Evolutionary conservation across 108 stramenopile genomes (phyloP).

Genomic region (Seminavis robusta): DNA sequence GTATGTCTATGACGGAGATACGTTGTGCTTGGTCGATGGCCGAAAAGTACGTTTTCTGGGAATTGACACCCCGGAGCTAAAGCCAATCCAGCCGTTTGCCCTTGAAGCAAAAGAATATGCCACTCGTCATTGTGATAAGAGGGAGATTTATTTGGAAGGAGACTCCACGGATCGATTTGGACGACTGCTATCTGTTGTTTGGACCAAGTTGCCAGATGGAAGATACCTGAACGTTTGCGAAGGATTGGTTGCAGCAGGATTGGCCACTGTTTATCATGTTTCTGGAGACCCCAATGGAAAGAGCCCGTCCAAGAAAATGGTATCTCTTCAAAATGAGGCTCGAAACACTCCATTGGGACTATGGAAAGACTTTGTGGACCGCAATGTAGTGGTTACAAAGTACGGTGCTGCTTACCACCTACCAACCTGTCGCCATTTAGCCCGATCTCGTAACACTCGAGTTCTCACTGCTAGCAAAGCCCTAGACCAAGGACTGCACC

Average conservation of each 20-base stretch:
- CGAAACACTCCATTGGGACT: slow-evolving; percentile 15
- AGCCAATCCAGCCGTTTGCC: slow-evolving; percentile 60
- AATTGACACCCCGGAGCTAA: slow-evolving; percentile 73
- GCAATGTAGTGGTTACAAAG: slow-evolving; percentile 32
- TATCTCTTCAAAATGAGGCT: slow-evolving; percentile 47
- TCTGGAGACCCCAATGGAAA: no score
- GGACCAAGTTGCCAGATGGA: slow-evolving; percentile 20
- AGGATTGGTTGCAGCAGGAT: slow-evolving; percentile 54
- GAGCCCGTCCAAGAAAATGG: slow-evolving; percentile 40
- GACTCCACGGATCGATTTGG: slow-evolving; percentile 65
- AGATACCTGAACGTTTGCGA: slow-evolving; percentile 66
- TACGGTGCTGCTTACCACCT: slow-evolving; percentile 67
- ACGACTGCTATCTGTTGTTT: slow-evolving; percentile 50
- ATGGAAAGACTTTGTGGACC: slow-evolving; percentile 34
- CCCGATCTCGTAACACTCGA: slow-evolving; percentile 28
- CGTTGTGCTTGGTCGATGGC: slow-evolving; percentile 50
- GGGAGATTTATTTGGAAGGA: slow-evolving; percentile 40
- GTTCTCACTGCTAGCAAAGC: slow-evolving; percentile 34
- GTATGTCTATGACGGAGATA: slow-evolving; percentile 75
- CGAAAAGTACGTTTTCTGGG: slow-evolving; percentile 62
- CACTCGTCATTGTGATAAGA: slow-evolving; percentile 44
- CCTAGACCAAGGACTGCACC: slow-evolving; percentile 53
- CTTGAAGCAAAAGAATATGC: slow-evolving; percentile 72
- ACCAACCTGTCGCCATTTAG: slow-evolving; percentile 48
- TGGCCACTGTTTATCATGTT: slow-evolving; percentile 42